phyloP scores from a whole-genome alignment of 768 basidiomycete genomes.

The Suillus lakei region DNA sequence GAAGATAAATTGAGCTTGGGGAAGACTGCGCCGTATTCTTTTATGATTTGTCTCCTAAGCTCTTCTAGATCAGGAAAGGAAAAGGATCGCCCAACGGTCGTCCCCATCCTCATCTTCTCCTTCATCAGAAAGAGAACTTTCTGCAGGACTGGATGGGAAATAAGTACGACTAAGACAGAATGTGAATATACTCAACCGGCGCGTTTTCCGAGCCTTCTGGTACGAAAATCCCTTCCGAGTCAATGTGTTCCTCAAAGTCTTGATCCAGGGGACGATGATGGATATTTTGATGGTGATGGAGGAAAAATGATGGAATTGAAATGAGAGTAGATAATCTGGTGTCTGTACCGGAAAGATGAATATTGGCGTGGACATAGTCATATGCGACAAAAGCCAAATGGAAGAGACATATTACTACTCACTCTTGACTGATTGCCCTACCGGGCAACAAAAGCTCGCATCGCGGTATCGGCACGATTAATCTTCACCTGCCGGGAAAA shows the following conservation, averaged over 20 bases:
- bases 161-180: conserved; percentile 4
- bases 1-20: conserved; percentile 97
- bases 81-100: conserved; percentile 45
- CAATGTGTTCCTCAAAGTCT: too few species aligned
- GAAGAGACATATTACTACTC: too few species aligned
- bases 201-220: conserved; percentile 81
- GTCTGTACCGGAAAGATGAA: conserved; percentile 55
- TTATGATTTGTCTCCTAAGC: conserved; percentile 65
- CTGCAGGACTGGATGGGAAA: conserved; percentile 47
- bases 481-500: not conserved
- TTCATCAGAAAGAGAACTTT: conserved; percentile 60
- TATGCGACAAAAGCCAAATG: too few species aligned
- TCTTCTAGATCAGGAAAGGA: conserved; percentile 82
- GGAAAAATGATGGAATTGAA: too few species aligned
- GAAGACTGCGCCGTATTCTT: conserved; percentile 81
- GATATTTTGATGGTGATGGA: too few species aligned
- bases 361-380: not conserved
- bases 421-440: too few species aligned
- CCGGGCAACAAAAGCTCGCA: too few species aligned
- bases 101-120: too few species aligned
- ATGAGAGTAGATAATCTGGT: too few species aligned
- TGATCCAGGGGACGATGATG: too few species aligned
- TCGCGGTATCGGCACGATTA: not conserved
- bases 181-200: conserved; percentile 46
- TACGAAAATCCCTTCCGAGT: too few species aligned